Evolutionary conservation across 257 asterid species (phyloP).

Genomic region (Solanum chmielewskii): DNA sequence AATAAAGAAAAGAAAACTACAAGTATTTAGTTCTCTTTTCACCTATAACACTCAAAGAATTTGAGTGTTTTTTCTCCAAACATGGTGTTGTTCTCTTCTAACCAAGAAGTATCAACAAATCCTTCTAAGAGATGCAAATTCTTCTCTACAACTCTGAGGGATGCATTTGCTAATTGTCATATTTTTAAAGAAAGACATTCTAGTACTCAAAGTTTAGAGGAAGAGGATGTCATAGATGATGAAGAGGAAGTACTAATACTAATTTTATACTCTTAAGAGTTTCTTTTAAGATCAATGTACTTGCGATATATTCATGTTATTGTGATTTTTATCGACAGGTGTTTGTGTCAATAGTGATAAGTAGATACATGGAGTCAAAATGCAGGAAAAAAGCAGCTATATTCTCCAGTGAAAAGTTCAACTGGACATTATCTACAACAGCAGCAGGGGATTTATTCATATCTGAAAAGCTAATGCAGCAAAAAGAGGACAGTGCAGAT

Average conservation of each 20-base stretch:
- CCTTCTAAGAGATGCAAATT: constrained; percentile 43
- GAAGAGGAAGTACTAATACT: constrained; percentile 54
- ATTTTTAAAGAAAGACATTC: constrained; percentile 29
- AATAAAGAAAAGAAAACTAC: background rate
- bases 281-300: background rate
- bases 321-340: constrained; percentile 24
- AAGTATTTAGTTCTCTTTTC: constrained; percentile 3
- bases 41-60: constrained; percentile 11
- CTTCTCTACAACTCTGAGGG: constrained; percentile 38
- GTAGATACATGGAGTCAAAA: constrained; percentile 57
- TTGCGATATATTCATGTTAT: background rate
- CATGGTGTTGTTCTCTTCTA: constrained; percentile 34
- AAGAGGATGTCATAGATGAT: constrained; percentile 24
- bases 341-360: constrained; percentile 59
- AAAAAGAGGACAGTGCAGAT: background rate
- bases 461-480: background rate
- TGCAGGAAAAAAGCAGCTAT: constrained; percentile 22
- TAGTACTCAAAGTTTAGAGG: constrained; percentile 13
- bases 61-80: background rate
- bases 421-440: constrained; percentile 46
- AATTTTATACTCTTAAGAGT: background rate
- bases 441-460: constrained; percentile 15
- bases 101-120: constrained; percentile 26
- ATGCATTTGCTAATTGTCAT: constrained; percentile 37
- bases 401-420: constrained; percentile 13